Base-by-base conservation (phyloP, 257 asterid species). In the Lithospermum erythrorhizon region DNA sequence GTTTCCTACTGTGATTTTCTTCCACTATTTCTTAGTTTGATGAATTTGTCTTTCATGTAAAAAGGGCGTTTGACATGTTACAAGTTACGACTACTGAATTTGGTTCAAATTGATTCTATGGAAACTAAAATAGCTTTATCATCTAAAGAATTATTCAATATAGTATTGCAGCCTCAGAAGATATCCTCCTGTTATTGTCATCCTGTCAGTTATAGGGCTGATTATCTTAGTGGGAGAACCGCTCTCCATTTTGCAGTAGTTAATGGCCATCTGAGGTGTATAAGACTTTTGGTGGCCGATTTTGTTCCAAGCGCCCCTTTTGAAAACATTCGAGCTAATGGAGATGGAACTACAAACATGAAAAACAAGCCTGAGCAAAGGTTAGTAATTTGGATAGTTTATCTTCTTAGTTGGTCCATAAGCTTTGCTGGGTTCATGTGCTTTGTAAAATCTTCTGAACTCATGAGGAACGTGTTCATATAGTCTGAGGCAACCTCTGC, bases 171-270 rank as follows among this genome's bases (percentile, higher is more conserved):
- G 22, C 21, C 14, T 53, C 24, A 10, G 23, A 21, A 11, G 17
- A 9, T 53, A 18, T 19, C 25, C 6, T 53, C 25, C 1, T 9
- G 25, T 53, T 22, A 53, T 22, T 13, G 7, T 49, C 22, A 65
- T 27, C 22, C 61, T 71, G 81, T 73, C 75, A 93, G 96, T 89
- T 35, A 83, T 81, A 19, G 97, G 70, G 91, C 99, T 37, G 99
- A 93, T 71, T 93, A 93, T 82, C 94, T 93, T 29, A 83, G 96
- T 62, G 99, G 96, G 69, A 80, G 96, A 72, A 89, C 96, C 35
- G 96, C 99, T 58, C 95, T 93, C 32, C 97, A 93, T 89, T 93
- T 93, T 70, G 95, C 97, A 6, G 90, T 96, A n/a, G 81, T 87
- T 58, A 80, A 87, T 67, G 99, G 99, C 51, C 99, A 93, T 45